Evolutionary conservation across 164 flowering plant genomes (phyloP), one percentile per base, ranked within the genome.

Genomic region (Nelumbo lutea): DNA sequence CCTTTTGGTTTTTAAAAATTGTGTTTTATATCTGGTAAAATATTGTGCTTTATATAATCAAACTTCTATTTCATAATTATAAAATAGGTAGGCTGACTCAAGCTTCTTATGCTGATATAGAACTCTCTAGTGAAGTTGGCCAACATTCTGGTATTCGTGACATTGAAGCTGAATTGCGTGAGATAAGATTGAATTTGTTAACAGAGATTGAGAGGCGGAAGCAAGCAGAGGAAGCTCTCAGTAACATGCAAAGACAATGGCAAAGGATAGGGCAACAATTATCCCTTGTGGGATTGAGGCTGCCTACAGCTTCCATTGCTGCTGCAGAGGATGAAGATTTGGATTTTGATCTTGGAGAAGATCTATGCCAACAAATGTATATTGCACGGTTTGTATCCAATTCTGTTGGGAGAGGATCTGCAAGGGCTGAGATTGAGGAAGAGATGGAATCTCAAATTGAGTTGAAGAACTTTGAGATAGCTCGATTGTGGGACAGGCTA

Each of bases 181-280:
- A 87, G 64, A 83, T 85, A 59, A 84, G 91, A 64, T 66, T 88
- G 76, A 83, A 74, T 79, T 77, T 94, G 62, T 76, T 88, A 72
- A 72, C 76, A 83, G 98, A 94, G 81, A 87, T 87, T 66, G 97
- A 91, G 78, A 89, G 79, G 81, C 78, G 91, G 63, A 89, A 86
- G 79, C 88, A 88, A 79, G 91, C 86, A 58, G 98, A 94, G 61
- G 96, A 88, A 78, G 48, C 84, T 68, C 67, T 89, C 59, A 72
- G 57, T n/a, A 75, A 66, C 39, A 75, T 86, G 85, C 84, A 56
- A 77, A 81, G 58, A 53, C 84, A 75, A 63, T 91, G 96, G 98
- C 78, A 78, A 79, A 85, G 69, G 70, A 69, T 88, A 43, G 67
- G 82, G 64, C 75, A 81, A 50, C 79, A 82, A 69, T 72, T 91